phyloP scores from a whole-genome alignment of 1,284 basidiomycete species.

The Leccinum huronense region DNA sequence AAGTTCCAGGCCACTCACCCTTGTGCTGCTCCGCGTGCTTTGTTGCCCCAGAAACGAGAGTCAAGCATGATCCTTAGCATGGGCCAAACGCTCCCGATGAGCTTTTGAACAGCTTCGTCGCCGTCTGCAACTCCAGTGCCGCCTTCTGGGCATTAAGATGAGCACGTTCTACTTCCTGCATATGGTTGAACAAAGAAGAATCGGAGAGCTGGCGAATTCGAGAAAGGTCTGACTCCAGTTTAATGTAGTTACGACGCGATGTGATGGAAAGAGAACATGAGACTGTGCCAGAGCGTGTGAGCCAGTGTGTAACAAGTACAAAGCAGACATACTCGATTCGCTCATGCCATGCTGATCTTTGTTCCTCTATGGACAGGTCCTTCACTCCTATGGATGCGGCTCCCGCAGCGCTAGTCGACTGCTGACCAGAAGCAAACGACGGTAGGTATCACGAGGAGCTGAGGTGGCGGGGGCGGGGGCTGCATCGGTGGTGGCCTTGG shows the following conservation, averaged over 20 bases:
- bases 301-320: neutral
- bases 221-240: conserved; percentile 32
- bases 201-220: conserved; percentile 21
- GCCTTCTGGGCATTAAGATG: conserved; percentile 21
- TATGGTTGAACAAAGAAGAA: conserved; percentile 20
- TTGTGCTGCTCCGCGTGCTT: conserved; percentile 72
- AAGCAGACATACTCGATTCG: conserved; percentile 32
- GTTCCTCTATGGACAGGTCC: conserved; percentile 31
- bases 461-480: conserved; percentile 20
- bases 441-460: conserved; percentile 27
- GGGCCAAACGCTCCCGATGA: conserved; percentile 33
- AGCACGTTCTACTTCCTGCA: conserved; percentile 19
- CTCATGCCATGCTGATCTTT: conserved; percentile 33
- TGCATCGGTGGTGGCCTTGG: conserved; percentile 19
- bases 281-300: conserved; percentile 17
- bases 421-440: conserved; percentile 19
- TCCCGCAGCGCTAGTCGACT: conserved; percentile 4
- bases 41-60: conserved; percentile 70
- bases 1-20: conserved; percentile 37
- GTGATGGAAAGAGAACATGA: conserved; percentile 34
- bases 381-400: conserved; percentile 12
- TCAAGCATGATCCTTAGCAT: conserved; percentile 84
- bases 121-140: conserved; percentile 25
- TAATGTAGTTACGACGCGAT: conserved; percentile 32
- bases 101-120: conserved; percentile 22